phyloP scores from a whole-genome alignment of 208 protist genomes.

The Trypanosoma lewisi region DNA sequence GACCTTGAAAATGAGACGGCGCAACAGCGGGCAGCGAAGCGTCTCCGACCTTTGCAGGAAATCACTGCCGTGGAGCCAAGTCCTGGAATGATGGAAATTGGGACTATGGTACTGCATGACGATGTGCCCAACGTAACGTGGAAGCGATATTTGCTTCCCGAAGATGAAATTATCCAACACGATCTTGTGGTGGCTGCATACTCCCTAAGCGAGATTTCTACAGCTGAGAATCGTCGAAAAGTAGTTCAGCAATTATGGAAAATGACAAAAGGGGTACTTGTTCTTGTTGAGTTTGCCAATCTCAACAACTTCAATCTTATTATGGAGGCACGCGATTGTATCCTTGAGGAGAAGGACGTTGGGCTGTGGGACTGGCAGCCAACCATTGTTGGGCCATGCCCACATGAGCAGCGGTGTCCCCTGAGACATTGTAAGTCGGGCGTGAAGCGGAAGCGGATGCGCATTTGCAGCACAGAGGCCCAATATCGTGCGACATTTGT shows the following conservation, averaged over 20 bases:
- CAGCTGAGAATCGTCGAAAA: constrained; percentile 48
- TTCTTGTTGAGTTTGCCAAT: constrained; percentile 84
- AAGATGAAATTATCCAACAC: constrained; percentile 80
- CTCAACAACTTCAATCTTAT: constrained; percentile 84
- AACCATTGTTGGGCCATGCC: constrained; percentile 84
- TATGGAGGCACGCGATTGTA: constrained; percentile 86
- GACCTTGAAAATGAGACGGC: constrained; percentile 65
- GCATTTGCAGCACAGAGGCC: constrained; percentile 81
- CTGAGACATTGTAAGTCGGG: constrained; percentile 80
- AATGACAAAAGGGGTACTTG: constrained; percentile 80
- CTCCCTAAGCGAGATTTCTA: constrained; percentile 82
- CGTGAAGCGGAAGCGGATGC: constrained; percentile 85
- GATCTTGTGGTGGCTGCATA: constrained; percentile 85
- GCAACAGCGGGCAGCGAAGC: constrained; percentile 41
- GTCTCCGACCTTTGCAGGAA: constrained; percentile 79
- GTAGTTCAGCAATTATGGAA: constrained; percentile 87
- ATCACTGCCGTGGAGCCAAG: constrained; percentile 84
- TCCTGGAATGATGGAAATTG: constrained; percentile 90
- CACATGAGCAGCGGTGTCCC: constrained; percentile 78
- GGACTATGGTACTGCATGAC: constrained; percentile 85
- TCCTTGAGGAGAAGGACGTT: constrained; percentile 83
- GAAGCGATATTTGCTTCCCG: constrained; percentile 83
- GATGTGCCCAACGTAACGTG: constrained; percentile 85
- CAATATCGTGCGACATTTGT: constrained; percentile 86
- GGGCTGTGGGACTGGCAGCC: constrained; percentile 90